Conservation (phyloP, 2,329 filamentous ascomycete genomes). For the Malbranchea cinnamomea region DNA sequence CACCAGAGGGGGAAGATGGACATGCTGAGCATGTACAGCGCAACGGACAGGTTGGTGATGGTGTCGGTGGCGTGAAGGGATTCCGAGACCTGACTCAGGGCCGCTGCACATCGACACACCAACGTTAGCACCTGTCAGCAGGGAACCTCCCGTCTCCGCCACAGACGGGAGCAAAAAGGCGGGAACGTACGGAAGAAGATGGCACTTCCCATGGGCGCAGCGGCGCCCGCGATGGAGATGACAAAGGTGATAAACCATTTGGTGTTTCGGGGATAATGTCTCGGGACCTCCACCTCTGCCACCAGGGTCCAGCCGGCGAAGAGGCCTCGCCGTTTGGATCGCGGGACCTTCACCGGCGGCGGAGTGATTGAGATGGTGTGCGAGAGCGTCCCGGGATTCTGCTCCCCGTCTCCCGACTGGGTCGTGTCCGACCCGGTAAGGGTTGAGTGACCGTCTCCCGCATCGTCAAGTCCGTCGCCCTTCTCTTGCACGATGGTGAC, state of each 20-base stretch:
- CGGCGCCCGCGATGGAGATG: conserved; percentile 60
- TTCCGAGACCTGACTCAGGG: conserved; percentile 46
- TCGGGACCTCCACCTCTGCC: conserved; percentile 63
- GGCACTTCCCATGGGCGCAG: conserved; percentile 67
- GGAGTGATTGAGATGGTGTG: too few relatives aligned
- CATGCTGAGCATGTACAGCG: conserved; percentile 72
- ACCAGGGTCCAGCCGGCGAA: conserved; percentile 56
- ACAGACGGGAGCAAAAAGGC: conserved; percentile 1
- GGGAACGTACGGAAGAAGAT: conserved; percentile 60
- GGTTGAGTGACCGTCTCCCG: too few relatives aligned
- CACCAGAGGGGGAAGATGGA: conserved; percentile 77
- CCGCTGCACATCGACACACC: conserved; percentile 35
- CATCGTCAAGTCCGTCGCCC: too few relatives aligned
- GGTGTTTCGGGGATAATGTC: conserved; percentile 53
- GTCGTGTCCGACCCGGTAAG: too few relatives aligned
- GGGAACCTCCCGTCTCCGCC: too few relatives aligned
- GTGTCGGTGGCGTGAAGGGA: conserved; percentile 50
- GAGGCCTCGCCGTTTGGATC: conserved; percentile 50
- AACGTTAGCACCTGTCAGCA: too few relatives aligned
- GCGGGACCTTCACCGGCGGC: conserved; percentile 33
- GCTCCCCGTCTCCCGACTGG: too few relatives aligned
- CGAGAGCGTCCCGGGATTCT: too few relatives aligned
- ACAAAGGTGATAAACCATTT: conserved; percentile 79
- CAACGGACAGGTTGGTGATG: conserved; percentile 59
- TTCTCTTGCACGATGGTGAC: too few relatives aligned